These are phyloP conservation scores for Haplosporangium sp. DNA, from an alignment of 371 early-diverging fungal species.

Conservation along the genomic window DNA sequence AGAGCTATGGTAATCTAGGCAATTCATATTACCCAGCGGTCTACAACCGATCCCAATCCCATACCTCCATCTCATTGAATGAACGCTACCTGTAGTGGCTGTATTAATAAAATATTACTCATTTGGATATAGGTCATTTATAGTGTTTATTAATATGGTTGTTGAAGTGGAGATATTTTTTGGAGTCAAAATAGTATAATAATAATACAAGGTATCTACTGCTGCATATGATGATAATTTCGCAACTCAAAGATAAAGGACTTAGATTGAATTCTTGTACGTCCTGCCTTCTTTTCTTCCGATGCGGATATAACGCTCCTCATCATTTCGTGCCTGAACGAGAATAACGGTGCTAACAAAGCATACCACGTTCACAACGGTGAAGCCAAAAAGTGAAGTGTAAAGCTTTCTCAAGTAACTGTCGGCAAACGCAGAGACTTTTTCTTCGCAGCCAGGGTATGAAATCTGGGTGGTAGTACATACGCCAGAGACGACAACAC, in stretches of 20 bases:
- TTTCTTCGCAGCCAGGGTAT: slow-evolving; percentile 48
- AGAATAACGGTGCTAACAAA: slow-evolving; percentile 54
- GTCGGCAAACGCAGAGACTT: slow-evolving; percentile 49
- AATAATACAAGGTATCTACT: slow-evolving; percentile 1
- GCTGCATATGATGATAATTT: neutral
- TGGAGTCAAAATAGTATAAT: neutral
- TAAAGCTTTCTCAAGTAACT: slow-evolving; percentile 47
- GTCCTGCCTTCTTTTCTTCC: slow-evolving; percentile 55
- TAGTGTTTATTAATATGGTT: neutral
- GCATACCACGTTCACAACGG: slow-evolving; percentile 47
- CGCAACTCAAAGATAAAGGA: neutral
- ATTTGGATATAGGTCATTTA: neutral
- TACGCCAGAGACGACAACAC: slow-evolving; percentile 14
- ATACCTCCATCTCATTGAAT: neutral
- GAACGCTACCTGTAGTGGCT: neutral
- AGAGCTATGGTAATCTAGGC: neutral
- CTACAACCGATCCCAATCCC: neutral
- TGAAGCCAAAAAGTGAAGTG: slow-evolving; percentile 58
- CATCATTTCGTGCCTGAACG: slow-evolving; percentile 57
- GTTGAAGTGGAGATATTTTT: neutral
- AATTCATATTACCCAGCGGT: neutral
- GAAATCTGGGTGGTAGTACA: neutral
- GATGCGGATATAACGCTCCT: slow-evolving; percentile 57
- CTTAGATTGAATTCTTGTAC: slow-evolving; percentile 44
- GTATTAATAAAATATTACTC: neutral